These are phyloP conservation scores for Microsporum ferrugineum DNA, from an alignment of 2,329 filamentous ascomycete species.

Conservation along the genomic window DNA sequence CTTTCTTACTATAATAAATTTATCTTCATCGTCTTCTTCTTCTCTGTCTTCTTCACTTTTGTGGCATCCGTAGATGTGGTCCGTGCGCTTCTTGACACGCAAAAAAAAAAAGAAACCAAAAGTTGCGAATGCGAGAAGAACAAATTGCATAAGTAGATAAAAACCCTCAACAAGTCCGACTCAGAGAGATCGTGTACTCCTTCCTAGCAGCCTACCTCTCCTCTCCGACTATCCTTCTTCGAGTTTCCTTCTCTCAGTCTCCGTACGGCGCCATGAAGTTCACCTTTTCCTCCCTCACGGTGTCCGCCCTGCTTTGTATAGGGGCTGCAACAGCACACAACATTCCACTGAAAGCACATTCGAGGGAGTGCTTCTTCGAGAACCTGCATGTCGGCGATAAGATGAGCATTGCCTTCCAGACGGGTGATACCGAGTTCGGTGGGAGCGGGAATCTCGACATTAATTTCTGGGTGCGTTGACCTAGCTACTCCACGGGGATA, in stretches of 20 bases:
- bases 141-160: background rate
- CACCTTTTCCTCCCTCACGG: conserved; percentile 29
- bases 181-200: background rate
- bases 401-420: conserved; percentile 98
- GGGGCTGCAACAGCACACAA: conserved; percentile 70
- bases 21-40: background rate
- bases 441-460: conserved; percentile 89
- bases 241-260: background rate
- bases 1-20: no score
- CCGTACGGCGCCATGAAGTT: conserved; percentile 31
- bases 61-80: background rate
- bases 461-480: conserved; percentile 78
- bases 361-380: conserved; percentile 97
- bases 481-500: background rate
- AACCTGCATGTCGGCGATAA: conserved; percentile 81
- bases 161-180: background rate
- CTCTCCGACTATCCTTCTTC: background rate
- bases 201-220: background rate
- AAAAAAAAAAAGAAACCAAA: background rate
- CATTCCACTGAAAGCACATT: conserved; percentile 86
- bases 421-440: conserved; percentile 91
- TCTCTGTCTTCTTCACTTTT: background rate
- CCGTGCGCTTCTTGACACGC: background rate
- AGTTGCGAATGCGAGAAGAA: background rate
- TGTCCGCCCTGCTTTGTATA: conserved; percentile 45